Evolutionary conservation across 306 rosid species (phyloP), one percentile per base, ranked within the genome.

Genomic region (Chamaecrista fasciculata): DNA sequence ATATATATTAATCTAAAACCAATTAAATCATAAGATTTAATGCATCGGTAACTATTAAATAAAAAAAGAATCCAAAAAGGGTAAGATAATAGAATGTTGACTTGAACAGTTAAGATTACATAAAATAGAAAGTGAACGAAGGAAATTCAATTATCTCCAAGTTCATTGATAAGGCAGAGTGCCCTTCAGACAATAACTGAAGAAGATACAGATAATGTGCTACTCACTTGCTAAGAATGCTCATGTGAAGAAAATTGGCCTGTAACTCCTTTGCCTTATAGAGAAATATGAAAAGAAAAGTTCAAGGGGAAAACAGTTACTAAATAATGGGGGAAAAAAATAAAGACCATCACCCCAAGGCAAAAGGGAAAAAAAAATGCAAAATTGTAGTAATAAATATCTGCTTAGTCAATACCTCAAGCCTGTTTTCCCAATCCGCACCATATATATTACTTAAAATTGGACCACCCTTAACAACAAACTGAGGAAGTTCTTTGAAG

Each of bases 401-500:
- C 64, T 15, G 46, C 28, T 19, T 43, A 59, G 50, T 44, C 43
- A 65, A 70, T 85, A 91, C 99, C 99, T 91, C 90, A 24, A 95
- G 91, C 85, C 84, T 95, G 79, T 57, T 84, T 75, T 95, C 97
- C 99, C 99, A 95, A 83, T 95, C 99, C 7, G 81, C 16, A 59
- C 99, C 99, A 73, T 87, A 89, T 31, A 80, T 14, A 72, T 74
- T 75, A 70, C 88, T 89, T 61, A 95, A 78, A 70, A 82, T 77
- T 57, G 92, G 78, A 79, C 97, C 93, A 39, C 95, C 93, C 81
- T 89, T 95, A 7, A 85, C 95, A 65, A 91, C 81, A 87, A 84
- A 91, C 82, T 95, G 99, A 66, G 97, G 97, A 70, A 95, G 87
- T 86, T 95, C 99, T 84, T 86, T 91, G 72, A 91, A 91, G 76